Base-by-base conservation (phyloP, 768 basidiomycete species). In the Rhizopogon vinicolor region DNA sequence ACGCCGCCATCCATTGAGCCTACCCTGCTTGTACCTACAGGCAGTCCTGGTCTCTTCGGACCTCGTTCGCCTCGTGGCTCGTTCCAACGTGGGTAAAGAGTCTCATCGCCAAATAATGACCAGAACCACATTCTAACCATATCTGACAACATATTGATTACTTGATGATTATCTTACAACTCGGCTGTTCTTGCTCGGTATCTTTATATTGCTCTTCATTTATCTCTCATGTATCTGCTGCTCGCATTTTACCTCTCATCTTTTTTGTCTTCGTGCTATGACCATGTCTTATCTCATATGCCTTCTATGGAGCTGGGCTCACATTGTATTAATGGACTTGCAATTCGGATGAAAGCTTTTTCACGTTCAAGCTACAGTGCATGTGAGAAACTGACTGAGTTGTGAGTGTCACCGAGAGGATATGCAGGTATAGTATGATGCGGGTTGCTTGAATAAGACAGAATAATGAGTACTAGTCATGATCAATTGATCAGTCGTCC, bases 11-110 rank as follows among this genome's bases (percentile, higher is more conserved):
- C 82, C 3, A 69, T 78, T 51, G 79, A 82, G 54, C 77, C 87
- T 18, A 82, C 79, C 16, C 70, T 88, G 10, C 72, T 85, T 37
- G 82, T 87, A 22, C 85, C 87, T 29, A 79, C 78, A 46, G 70
- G 72, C 40, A 84, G 79, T 54, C 85, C 83, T 42, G 89, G 89
- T 31, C 69, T 93, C 57, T 93, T 92, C 64, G 91, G 91, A 33
- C 89, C 90, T 41, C 77, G 86, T 41, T 83, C 87, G n/a, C 86
- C 84, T 10, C 73, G 77, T 51, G 70, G 70, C 50, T 75, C 74
- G 5, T 67, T 5, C 12, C 13, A 60, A 53, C 66, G 43, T 41
- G 44, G 60, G 46, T 66, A 19, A 25, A 49, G 33, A 37, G 19
- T 10, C 9, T 6, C 9, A 25, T 51, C 6, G 2, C 13, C 16